Conservation (phyloP, 2,329 filamentous ascomycete species). For the Sporothrix globosa region DNA sequence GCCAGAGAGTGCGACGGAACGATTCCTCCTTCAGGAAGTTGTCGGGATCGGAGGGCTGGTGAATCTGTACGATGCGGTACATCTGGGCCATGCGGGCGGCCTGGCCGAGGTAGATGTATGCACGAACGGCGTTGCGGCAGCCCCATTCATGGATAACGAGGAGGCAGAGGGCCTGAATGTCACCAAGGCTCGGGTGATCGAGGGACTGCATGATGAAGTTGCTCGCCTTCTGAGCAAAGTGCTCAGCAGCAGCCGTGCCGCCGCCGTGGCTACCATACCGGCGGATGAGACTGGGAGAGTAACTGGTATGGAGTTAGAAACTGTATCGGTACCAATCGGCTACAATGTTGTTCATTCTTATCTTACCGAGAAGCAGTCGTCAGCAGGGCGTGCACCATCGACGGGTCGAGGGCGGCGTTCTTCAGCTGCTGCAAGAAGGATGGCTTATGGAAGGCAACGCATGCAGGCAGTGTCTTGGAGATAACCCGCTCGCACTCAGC, state of each 20-base stretch:
- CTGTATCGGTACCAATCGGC: neutral
- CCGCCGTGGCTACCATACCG: constrained; percentile 59
- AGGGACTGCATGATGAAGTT: constrained; percentile 60
- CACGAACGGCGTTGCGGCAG: constrained; percentile 62
- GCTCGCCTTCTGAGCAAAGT: constrained; percentile 62
- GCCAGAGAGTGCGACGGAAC: constrained; percentile 63
- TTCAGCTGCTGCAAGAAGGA: constrained; percentile 65
- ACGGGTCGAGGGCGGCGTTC: constrained; percentile 57
- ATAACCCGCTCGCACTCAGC: constrained; percentile 64
- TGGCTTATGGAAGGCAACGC: constrained; percentile 65
- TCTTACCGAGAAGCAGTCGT: constrained; percentile 60
- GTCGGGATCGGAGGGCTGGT: constrained; percentile 56
- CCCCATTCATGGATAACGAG: constrained; percentile 67
- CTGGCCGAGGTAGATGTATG: constrained; percentile 65
- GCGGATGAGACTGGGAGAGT: constrained; percentile 60
- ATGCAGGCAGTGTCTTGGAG: constrained; percentile 63
- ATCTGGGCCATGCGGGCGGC: constrained; percentile 67
- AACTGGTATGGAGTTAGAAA: constrained; percentile 45
- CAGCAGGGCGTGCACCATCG: constrained; percentile 61
- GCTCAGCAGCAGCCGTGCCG: constrained; percentile 59
- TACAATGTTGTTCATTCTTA: neutral
- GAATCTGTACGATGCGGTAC: constrained; percentile 62
- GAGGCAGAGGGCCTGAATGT: constrained; percentile 64
- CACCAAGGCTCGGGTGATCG: constrained; percentile 62
- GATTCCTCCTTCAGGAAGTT: constrained; percentile 65